Conservation (phyloP, 2,329 filamentous ascomycete genomes). For the Exophiala spinifera region DNA sequence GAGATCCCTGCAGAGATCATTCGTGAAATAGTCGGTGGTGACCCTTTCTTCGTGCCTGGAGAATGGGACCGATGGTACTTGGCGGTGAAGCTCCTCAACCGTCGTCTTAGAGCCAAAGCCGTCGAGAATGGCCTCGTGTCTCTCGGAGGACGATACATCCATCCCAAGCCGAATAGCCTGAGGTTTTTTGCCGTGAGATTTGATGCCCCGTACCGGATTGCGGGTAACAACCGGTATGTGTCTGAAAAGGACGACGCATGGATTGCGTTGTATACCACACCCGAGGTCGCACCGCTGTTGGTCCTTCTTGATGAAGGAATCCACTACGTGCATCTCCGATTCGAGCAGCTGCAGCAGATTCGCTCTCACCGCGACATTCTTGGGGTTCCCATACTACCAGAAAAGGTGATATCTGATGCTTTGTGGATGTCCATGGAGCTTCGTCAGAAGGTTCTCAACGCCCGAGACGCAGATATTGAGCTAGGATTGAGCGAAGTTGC, state of each 20-base stretch:
- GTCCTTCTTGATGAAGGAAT: conserved; percentile 58
- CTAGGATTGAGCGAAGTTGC: conserved; percentile 49
- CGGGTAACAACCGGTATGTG: conserved; percentile 32
- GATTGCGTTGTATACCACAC: conserved; percentile 51
- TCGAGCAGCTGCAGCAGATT: conserved; percentile 57
- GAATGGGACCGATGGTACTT: conserved; percentile 59
- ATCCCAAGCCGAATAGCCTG: conserved; percentile 48
- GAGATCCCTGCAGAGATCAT: conserved; percentile 57
- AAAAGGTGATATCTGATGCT: conserved; percentile 54
- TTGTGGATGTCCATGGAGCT: conserved; percentile 58
- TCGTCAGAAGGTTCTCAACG: conserved; percentile 54
- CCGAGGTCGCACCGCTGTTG: conserved; percentile 54
- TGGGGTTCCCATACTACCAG: conserved; percentile 54
- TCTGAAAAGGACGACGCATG: conserved; percentile 49
- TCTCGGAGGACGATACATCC: conserved; percentile 40
- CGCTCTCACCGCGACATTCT: conserved; percentile 51
- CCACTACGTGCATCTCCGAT: conserved; percentile 58
- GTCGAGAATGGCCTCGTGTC: conserved; percentile 49
- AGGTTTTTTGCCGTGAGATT: conserved; percentile 53
- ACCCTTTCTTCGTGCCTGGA: conserved; percentile 57
- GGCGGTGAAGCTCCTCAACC: conserved; percentile 53
- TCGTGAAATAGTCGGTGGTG: conserved; percentile 57
- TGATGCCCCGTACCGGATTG: conserved; percentile 51
- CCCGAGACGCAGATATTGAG: conserved; percentile 50
- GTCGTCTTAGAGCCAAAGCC: conserved; percentile 47